These are phyloP conservation scores for Tylopilus orsonianus DNA, from an alignment of 1,284 basidiomycete species.

Conservation along the genomic window DNA sequence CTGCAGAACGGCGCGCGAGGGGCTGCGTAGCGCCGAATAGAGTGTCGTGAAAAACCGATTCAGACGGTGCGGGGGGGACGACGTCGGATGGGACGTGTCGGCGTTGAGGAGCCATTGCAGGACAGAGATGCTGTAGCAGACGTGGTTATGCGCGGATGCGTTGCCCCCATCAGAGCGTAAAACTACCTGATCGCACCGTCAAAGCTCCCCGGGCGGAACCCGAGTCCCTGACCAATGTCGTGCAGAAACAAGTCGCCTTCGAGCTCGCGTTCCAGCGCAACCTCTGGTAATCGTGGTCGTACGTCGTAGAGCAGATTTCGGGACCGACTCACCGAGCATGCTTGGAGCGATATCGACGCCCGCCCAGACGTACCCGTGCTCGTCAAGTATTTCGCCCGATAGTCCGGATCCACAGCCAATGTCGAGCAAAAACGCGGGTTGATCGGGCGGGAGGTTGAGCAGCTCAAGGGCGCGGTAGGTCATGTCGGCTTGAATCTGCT, in stretches of 20 bases:
- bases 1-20: slow-evolving; percentile 91
- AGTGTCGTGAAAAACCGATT: slow-evolving; percentile 96
- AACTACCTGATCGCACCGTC: slow-evolving; percentile 93
- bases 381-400: slow-evolving; percentile 96
- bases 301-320: too few relatives aligned
- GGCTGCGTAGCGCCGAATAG: slow-evolving; percentile 88
- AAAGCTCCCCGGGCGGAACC: slow-evolving; percentile 94
- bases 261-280: slow-evolving; percentile 90
- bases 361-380: slow-evolving; percentile 92
- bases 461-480: slow-evolving; percentile 94
- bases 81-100: slow-evolving; percentile 87
- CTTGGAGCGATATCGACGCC: slow-evolving; percentile 96
- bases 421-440: slow-evolving; percentile 86
- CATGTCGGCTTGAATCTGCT: slow-evolving; percentile 98
- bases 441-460: slow-evolving; percentile 74
- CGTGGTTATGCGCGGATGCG: too few relatives aligned
- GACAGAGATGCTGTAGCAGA: slow-evolving; percentile 80
- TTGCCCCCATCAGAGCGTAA: too few relatives aligned
- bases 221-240: slow-evolving; percentile 92
- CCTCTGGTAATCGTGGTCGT: slow-evolving; percentile 58
- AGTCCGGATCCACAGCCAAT: slow-evolving; percentile 98
- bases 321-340: slow-evolving; percentile 78
- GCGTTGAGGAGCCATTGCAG: slow-evolving; percentile 99
- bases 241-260: slow-evolving; percentile 93
- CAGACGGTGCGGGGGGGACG: slow-evolving; percentile 90